Evolutionary conservation across 129 eudicot species (phyloP), one percentile per base, ranked within the genome.

Genomic region (Chrysanthemum seticuspe): DNA sequence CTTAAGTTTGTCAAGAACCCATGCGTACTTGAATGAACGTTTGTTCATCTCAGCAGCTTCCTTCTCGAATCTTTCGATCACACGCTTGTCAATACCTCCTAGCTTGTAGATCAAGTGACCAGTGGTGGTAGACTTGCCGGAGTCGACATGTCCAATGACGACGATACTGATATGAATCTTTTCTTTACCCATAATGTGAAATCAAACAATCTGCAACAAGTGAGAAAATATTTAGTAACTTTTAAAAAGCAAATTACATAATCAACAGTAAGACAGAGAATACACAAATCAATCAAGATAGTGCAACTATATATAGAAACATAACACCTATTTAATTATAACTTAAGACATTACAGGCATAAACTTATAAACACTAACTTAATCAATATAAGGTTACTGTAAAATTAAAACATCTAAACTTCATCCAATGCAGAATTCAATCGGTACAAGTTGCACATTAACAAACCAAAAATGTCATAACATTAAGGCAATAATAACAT

Each of bases 11-110:
- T 73, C 77, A 27, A 73, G 70, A 16, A 73, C 77, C 77, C 77
- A 73, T 16, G 77, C 77, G 0, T 73, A 73, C 67, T 73, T 73
- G 62, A 73, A 73, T 0, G 77, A 73, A 49, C 77, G 29, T 34
- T 73, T 73, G 77, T 73, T 73, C 77, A 73, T 73, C 10, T 73
- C 77, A 25, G 77, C 77, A 1, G 77, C 77, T 16, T 73, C 77
- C 19, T 73, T 73, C 70, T 73, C 77, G 7, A 62, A 73, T 50
- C 77, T 29, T 10, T 73, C 77, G 7, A 73, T 73, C n/a, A 73
- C 77, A 25, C 77, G 47, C 70, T 73, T 73, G 50, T 73, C 77
- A 2, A 73, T 73, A 12, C 77, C 77, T 61, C 77, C 77, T 5
- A 73, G 52, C 62, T 73, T 73, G 13, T 73, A 73, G 19, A 73